Evolutionary conservation across 139 green algal species (phyloP), one percentile per base, ranked within the genome.

Genomic region (Chlorella sorokiniana): DNA sequence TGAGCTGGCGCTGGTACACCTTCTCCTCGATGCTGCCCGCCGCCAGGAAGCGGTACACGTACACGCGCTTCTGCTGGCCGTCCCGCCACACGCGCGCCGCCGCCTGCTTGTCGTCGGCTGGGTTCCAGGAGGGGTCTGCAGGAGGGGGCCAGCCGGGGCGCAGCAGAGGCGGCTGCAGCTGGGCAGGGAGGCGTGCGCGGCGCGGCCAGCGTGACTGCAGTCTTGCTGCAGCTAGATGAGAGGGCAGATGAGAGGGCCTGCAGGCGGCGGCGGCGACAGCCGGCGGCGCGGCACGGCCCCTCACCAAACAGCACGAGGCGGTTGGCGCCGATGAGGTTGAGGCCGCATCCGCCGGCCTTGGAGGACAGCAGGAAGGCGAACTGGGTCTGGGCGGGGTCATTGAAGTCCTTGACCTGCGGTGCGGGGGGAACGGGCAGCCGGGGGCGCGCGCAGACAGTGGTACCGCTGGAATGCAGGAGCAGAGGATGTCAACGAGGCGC

Each of bases 321-420:
- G 89, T 99, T 99, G 75, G 91, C 96, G 10, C 96, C 94, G 45
- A 99, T 93, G 35, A 99, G 93, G 89, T 99, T 99, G 41, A 99
- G 94, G 3, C 97, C 97, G 78, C 97, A 99, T 40, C 97, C 96
- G 27, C 93, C 93, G 11, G 95, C 96, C 88, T 99, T 99, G 85
- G 79, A 93, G 83, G 87, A 95, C 27, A 99, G 93, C 80, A 99
- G 85, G 82, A 99, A 99, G 3, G 96, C 96, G 91, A 99, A 99
- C 82, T 98, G 90, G 69, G 91, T 65, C 45, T 93, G 61, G 1
- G 37, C 35, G 20, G 41, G 83, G 52, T 92, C 85, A 35, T 89
- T 90, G 78, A 91, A 92, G 27, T 82, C 38, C 42, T 85, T 81
- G 56, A 80, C 71, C 71, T 78, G 71, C 45, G 8, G 35, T 65